Evolutionary conservation across 139 green algal genomes (phyloP).

Genomic region (Picochlorum costavermella): DNA sequence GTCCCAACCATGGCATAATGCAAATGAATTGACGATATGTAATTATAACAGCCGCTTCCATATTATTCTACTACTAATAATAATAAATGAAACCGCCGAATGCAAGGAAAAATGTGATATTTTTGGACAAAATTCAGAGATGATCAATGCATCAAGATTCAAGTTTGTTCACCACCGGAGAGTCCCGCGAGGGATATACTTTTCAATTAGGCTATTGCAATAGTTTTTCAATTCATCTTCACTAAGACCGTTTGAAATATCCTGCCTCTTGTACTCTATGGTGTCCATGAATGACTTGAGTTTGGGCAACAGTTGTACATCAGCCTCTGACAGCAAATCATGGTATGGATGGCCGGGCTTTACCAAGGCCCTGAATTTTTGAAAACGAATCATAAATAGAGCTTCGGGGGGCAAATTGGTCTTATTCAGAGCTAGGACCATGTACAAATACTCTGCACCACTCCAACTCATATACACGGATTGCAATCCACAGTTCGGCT

Average conservation of each 20-base stretch:
- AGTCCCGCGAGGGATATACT: slow-evolving; percentile 50
- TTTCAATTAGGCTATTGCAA: slow-evolving; percentile 57
- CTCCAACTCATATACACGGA: slow-evolving; percentile 59
- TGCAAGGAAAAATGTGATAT: background rate
- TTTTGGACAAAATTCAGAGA: slow-evolving; percentile 5
- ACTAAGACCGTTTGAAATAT: slow-evolving; percentile 2
- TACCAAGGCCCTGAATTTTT: slow-evolving; percentile 39
- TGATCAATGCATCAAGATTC: background rate
- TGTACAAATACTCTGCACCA: slow-evolving; percentile 76
- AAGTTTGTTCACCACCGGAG: slow-evolving; percentile 38
- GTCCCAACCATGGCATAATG: slow-evolving; percentile 8
- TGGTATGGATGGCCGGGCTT: slow-evolving; percentile 46
- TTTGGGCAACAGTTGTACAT: slow-evolving; percentile 56
- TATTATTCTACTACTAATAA: background rate
- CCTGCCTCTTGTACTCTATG: slow-evolving; percentile 21
- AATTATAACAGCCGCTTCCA: background rate
- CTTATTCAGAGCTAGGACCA: slow-evolving; percentile 56
- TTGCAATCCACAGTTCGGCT: slow-evolving; percentile 31
- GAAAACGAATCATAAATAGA: slow-evolving; percentile 62
- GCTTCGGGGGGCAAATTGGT: slow-evolving; percentile 56
- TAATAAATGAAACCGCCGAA: background rate
- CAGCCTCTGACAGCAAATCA: slow-evolving; percentile 49
- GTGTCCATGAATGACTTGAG: slow-evolving; percentile 63
- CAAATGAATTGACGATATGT: background rate
- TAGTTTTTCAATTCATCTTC: slow-evolving; percentile 38